phyloP scores from a whole-genome alignment of 2,329 filamentous ascomycete genomes.

The Sporothrix luriei region DNA sequence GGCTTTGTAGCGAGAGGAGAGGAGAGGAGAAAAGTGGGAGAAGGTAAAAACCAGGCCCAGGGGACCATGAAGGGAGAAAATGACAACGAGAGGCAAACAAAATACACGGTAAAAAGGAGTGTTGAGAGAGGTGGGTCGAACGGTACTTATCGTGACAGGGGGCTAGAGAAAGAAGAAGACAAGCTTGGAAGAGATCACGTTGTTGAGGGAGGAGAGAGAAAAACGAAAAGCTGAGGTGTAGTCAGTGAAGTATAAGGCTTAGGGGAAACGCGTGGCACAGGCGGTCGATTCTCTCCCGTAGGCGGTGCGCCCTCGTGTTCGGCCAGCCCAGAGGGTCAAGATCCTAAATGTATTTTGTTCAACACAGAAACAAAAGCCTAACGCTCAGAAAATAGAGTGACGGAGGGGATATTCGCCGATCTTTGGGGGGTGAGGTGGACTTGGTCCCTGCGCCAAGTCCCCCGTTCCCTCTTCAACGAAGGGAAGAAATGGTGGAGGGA shows the following conservation, averaged over 20 bases:
- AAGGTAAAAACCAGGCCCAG: too few relatives aligned
- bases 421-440: constrained; percentile 1
- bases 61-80: neutral
- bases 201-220: neutral
- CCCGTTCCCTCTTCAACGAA: neutral
- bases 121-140: neutral
- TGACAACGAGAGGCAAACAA: neutral
- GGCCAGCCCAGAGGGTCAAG: neutral
- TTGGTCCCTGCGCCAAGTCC: neutral
- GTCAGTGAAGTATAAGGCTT: constrained; percentile 22
- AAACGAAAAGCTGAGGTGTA: neutral
- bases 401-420: constrained; percentile 1
- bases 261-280: constrained; percentile 11
- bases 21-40: neutral
- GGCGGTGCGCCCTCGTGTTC: constrained; percentile 4
- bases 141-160: too few relatives aligned
- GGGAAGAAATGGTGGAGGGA: neutral
- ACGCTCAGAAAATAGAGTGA: neutral
- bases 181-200: neutral
- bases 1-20: neutral
- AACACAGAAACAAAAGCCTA: neutral
- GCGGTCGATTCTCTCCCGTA: neutral
- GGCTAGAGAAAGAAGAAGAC: neutral
- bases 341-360: neutral
- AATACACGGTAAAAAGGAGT: neutral